Base-by-base conservation (phyloP, 23 red algal species). In the Gracilaria vermiculophylla region DNA sequence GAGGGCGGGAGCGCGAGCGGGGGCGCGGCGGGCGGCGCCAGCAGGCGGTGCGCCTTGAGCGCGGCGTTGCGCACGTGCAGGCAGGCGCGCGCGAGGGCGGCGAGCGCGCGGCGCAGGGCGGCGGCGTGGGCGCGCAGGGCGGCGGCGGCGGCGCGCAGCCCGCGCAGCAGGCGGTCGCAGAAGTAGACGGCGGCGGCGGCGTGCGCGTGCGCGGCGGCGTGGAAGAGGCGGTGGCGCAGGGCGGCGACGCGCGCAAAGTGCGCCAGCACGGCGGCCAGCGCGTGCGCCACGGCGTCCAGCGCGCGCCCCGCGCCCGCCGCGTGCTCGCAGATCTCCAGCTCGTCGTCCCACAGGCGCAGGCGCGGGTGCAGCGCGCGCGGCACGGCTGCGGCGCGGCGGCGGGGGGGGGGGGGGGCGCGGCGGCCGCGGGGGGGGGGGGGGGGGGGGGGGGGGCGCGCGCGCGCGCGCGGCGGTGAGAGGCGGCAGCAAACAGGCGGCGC, bases 301-400 rank as follows among this genome's bases (percentile, higher is more conserved):
- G 79, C 79, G 16, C 33, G 65, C 48, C 79, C 79, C 19, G 57
- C 58, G 55, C 53, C 29, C 19, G 28, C 32, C 0, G 42, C 60
- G 21, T 67, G 79, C 4, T 83, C 53, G 6, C 79, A 83, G 37
- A 64, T 83, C 29, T 67, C 35, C 14, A 67, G 23, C 57, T 83
- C 79, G 27, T 60, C 58, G 17, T 83, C 53, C 79, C 79, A 83
- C 1, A 64, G 15, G 28, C 16, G 58, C 25, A 64, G 28, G 12
- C 43, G 43, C 43, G 43, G 6, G 6, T 47, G 6, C 43, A 47
- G 43, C 43, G 43, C 43, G 43, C 12, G 43, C 43, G 43, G 43
- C 43, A 47, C 43, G 43, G 43, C 43, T 47, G 43, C 6, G 6
- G 55, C 55, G 52, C 52, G 52, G 8, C 52, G 52, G 55, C 55